Evolutionary conservation across 306 rosid species (phyloP).

Genomic region (Quillaja saponaria): DNA sequence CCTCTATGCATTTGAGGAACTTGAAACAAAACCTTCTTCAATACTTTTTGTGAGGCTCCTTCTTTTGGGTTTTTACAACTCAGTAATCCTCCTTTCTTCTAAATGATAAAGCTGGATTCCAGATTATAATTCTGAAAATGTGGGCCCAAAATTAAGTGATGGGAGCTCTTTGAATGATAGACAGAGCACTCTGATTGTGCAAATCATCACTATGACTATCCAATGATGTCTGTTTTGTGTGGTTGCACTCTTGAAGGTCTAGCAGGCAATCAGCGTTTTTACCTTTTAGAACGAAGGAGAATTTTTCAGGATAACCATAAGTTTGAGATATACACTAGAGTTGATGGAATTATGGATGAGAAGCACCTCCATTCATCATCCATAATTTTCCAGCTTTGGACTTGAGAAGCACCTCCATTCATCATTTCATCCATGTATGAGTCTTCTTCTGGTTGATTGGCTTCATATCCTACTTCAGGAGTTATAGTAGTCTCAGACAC

Average conservation of each 20-base stretch:
- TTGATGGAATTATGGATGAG: constrained; percentile 62
- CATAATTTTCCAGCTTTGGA: constrained; percentile 73
- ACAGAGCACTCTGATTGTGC: constrained; percentile 63
- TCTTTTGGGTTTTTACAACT: constrained; percentile 41
- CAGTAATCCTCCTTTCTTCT: constrained; percentile 46
- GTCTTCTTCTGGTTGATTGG: constrained; percentile 46
- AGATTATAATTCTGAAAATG: constrained; percentile 40
- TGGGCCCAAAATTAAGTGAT: constrained; percentile 47
- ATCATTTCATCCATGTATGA: constrained; percentile 46
- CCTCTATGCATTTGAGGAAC: constrained; percentile 71
- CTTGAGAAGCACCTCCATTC: constrained; percentile 56
- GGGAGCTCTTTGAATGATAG: constrained; percentile 54
- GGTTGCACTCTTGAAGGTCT: constrained; percentile 44
- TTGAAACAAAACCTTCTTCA: constrained; percentile 73
- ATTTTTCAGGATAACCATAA: constrained; percentile 48
- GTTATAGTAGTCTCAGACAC: constrained; percentile 37
- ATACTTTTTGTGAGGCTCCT: constrained; percentile 49
- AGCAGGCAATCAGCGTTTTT: constrained; percentile 29
- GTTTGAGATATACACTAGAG: constrained; percentile 83
- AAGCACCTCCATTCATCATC: constrained; percentile 71
- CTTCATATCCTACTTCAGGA: constrained; percentile 40
- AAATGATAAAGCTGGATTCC: constrained; percentile 59
- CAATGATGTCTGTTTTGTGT: constrained; percentile 43
- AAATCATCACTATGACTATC: constrained; percentile 46
- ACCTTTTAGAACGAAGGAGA: constrained; percentile 34